Evolutionary conservation across 768 basidiomycete genomes (phyloP).

Genomic region (Phanerochaete carnosa): DNA sequence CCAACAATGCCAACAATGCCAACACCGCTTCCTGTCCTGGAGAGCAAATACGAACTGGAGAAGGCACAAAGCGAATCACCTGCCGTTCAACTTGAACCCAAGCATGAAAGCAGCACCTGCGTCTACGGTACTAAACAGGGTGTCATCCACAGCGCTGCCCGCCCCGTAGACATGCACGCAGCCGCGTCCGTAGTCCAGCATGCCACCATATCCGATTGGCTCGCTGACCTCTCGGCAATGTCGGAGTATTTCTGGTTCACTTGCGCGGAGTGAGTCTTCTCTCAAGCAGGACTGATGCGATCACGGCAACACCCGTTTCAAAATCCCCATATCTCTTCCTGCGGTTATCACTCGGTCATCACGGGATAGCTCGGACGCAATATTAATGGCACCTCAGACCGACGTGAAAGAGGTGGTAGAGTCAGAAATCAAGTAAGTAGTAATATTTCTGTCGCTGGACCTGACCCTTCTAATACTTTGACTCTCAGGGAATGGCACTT

Average conservation of each 20-base stretch:
- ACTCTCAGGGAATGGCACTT: constrained; percentile 72
- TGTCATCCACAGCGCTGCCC: neutral
- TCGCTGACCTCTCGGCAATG: too few species aligned
- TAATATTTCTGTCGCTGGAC: neutral
- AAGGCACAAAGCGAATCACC: neutral
- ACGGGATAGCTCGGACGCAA: neutral
- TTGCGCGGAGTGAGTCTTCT: too few species aligned
- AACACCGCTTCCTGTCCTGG: neutral
- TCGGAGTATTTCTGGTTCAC: too few species aligned
- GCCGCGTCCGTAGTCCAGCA: neutral
- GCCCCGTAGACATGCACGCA: constrained; percentile 1
- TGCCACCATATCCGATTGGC: too few species aligned
- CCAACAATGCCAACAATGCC: too few species aligned
- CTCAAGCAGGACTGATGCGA: too few species aligned
- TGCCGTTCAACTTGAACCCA: constrained; percentile 11
- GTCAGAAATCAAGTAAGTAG: constrained; percentile 56
- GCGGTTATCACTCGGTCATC: too few species aligned
- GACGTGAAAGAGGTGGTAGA: constrained; percentile 58
- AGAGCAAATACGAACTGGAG: too few species aligned
- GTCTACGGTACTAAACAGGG: neutral
- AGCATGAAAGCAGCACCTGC: neutral
- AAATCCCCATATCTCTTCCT: too few species aligned
- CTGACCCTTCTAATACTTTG: neutral
- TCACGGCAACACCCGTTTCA: too few species aligned
- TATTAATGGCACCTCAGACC: constrained; percentile 36